Conservation (phyloP, 2,329 filamentous ascomycete genomes). For the Colletotrichum nymphaeae region DNA sequence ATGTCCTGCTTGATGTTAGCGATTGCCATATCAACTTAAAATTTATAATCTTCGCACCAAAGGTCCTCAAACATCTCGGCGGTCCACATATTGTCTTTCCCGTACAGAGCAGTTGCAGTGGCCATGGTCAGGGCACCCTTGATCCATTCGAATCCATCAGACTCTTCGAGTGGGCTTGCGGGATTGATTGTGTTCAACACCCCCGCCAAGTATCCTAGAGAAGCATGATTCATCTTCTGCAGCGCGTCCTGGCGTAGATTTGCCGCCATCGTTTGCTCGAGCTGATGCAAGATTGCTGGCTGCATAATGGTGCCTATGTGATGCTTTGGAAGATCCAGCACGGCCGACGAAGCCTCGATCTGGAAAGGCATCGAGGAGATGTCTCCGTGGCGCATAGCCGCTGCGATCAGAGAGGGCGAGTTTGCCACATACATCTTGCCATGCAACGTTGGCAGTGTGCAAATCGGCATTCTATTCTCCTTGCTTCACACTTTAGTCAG, state of each 20-base stretch:
- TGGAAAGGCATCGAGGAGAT: slow-evolving; percentile 55
- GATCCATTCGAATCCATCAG: slow-evolving; percentile 52
- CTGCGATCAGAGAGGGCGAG: slow-evolving; percentile 51
- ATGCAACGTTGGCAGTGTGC: slow-evolving; percentile 56
- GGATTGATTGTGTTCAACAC: slow-evolving; percentile 41
- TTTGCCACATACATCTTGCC: slow-evolving; percentile 58
- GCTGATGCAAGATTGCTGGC: slow-evolving; percentile 44
- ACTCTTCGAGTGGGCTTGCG: slow-evolving; percentile 38
- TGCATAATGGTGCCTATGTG: slow-evolving; percentile 35
- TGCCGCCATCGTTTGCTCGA: slow-evolving; percentile 49
- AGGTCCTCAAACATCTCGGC: slow-evolving; percentile 45
- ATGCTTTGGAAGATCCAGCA: slow-evolving; percentile 49
- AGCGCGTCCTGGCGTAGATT: slow-evolving; percentile 47
- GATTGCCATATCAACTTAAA: too few species aligned
- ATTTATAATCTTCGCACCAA: slow-evolving; percentile 42
- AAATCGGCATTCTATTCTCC: slow-evolving; percentile 47
- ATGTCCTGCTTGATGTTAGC: slow-evolving; percentile 18
- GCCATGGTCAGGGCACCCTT: slow-evolving; percentile 50
- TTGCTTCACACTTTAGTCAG: slow-evolving; percentile 34
- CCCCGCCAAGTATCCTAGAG: slow-evolving; percentile 47
- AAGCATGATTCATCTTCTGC: slow-evolving; percentile 47
- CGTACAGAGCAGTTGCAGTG: slow-evolving; percentile 53
- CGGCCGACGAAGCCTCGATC: slow-evolving; percentile 47
- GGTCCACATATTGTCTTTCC: slow-evolving; percentile 50
- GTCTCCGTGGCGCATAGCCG: slow-evolving; percentile 53